Conservation (phyloP, 2,329 filamentous ascomycete species). For the Claviceps sorghi region DNA sequence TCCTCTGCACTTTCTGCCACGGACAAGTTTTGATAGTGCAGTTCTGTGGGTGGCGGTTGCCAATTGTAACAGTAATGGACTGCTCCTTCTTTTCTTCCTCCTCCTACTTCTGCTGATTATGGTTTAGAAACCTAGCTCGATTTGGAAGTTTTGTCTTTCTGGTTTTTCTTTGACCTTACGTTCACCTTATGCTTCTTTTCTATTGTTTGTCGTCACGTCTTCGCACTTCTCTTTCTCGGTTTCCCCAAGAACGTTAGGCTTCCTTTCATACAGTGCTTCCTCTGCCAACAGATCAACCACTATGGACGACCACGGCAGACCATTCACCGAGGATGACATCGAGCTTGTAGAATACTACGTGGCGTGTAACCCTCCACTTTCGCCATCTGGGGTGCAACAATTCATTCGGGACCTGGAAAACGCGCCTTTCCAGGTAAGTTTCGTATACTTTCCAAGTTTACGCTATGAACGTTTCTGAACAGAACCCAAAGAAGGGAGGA, state of each 20-base stretch:
- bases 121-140: background rate
- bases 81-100: background rate
- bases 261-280: no score
- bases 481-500: background rate
- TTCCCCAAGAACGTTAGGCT: background rate
- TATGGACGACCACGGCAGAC: no score
- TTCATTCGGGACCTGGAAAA: slow-evolving; percentile 9
- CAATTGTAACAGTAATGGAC: background rate
- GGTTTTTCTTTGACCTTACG: background rate
- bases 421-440: background rate
- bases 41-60: background rate
- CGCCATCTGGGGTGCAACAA: slow-evolving; percentile 15
- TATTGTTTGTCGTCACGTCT: background rate
- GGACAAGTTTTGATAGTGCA: background rate
- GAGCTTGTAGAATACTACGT: slow-evolving; percentile 18
- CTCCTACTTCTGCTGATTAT: background rate
- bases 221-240: background rate
- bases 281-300: no score
- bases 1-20: background rate
- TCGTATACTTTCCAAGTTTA: background rate
- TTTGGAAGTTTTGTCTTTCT: background rate
- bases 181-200: background rate
- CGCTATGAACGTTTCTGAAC: background rate
- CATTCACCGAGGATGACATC: background rate
- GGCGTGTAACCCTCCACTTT: slow-evolving; percentile 20